Conservation (phyloP, 2,329 filamentous ascomycete species). For the Pyrenophora seminiperda region DNA sequence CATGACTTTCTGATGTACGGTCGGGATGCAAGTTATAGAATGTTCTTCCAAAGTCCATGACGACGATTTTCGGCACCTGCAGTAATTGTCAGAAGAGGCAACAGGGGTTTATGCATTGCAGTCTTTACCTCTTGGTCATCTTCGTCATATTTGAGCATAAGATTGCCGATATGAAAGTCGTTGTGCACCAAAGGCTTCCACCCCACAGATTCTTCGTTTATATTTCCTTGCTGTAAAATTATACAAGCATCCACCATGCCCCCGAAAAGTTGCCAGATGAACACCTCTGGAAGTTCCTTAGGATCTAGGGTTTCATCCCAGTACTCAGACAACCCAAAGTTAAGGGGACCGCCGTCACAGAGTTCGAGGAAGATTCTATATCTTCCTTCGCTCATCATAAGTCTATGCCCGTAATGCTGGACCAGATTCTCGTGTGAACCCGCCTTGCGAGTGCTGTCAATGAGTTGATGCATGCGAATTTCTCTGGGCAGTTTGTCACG, state of each 20-base stretch:
- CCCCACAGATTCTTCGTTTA: too few species aligned
- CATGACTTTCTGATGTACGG: neutral
- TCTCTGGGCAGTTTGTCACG: constrained; percentile 5
- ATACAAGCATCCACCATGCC: too few species aligned
- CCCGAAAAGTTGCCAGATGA: too few species aligned
- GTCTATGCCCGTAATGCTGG: constrained; percentile 2
- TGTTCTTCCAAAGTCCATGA: neutral
- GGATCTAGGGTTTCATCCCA: too few species aligned
- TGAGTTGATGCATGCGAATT: constrained; percentile 3
- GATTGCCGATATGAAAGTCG: neutral
- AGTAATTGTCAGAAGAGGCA: too few species aligned
- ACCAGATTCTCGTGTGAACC: neutral
- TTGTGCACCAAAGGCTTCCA: neutral
- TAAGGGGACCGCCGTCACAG: constrained; percentile 1
- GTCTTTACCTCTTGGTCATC: too few species aligned
- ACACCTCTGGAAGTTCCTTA: too few species aligned
- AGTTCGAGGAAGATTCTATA: constrained; percentile 8
- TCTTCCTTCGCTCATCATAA: constrained; percentile 6
- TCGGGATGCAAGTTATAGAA: neutral
- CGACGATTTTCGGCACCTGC: neutral
- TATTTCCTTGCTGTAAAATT: too few species aligned
- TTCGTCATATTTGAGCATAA: neutral
- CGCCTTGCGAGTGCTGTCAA: neutral
- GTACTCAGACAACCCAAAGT: neutral
- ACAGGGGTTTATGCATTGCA: too few species aligned